Evolutionary conservation across 2,329 filamentous ascomycete genomes (phyloP).

Genomic region (Hymenoscyphus occultus): DNA sequence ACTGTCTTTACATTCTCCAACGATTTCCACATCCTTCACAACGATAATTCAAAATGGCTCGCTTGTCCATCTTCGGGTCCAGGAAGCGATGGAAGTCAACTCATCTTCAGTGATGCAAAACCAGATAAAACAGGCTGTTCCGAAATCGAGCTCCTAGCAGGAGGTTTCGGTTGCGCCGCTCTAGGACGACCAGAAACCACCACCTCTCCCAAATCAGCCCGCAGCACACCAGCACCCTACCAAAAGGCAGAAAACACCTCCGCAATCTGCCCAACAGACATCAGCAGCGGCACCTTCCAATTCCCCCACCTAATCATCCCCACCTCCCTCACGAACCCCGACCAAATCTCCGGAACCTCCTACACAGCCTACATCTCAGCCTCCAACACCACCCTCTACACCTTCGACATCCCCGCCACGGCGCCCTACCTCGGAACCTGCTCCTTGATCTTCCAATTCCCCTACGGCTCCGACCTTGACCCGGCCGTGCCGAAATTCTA

Average conservation of each 20-base stretch:
- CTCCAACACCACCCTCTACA: conserved; percentile 32
- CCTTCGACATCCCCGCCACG: conserved; percentile 30
- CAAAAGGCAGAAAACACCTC: conserved; percentile 2
- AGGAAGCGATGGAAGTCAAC: conserved; percentile 29
- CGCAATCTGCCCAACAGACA: conserved; percentile 26
- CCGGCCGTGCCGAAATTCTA: conserved; percentile 24
- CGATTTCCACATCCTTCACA: conserved; percentile 23
- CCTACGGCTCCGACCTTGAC: conserved; percentile 26
- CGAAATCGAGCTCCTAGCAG: conserved; percentile 25
- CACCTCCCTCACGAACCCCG: conserved; percentile 25
- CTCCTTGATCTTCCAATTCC: conserved; percentile 34
- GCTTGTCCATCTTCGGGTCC: conserved; percentile 32
- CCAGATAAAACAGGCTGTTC: conserved; percentile 28
- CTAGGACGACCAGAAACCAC: conserved; percentile 19
- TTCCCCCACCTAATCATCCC: conserved; percentile 33
- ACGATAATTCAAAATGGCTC: conserved; percentile 24
- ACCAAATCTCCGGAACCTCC: conserved; percentile 24
- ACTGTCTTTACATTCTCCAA: conserved; percentile 26
- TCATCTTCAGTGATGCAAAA: conserved; percentile 28
- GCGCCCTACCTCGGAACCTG: conserved; percentile 29
- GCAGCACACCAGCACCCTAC: not conserved
- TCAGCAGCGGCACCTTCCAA: conserved; percentile 25
- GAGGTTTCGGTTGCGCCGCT: conserved; percentile 29
- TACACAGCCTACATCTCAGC: conserved; percentile 28
- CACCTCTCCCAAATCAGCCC: not conserved